Evolutionary conservation across 2,329 filamentous ascomycete genomes (phyloP), one percentile per base, ranked within the genome.

Genomic region (Monilinia fructigena): DNA sequence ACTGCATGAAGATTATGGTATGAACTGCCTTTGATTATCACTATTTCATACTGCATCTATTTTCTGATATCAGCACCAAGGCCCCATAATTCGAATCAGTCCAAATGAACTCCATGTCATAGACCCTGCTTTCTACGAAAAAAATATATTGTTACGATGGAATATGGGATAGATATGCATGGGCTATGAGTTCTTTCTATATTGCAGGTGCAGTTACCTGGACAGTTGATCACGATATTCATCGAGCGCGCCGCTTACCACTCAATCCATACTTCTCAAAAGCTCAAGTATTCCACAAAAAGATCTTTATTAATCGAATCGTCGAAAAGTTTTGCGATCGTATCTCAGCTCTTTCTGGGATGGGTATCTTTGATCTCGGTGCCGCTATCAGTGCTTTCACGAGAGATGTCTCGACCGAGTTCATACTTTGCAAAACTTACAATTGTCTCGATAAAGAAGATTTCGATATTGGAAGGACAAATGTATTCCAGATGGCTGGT

Each of bases 261-360:
- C 59, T 75, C 16, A 73, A 71, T 58, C 70, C 70, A 11, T 72
- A 75, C 23, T 76, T 77, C 64, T 77, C 75, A 10, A 70, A 74
- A 38, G 62, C 68, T 6, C 71, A 71, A 28, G 72, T 75, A 7
- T 23, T 26, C 7, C 26, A 23, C 47, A 65, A 48, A 38, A 54
- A 65, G 52, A 5, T 2, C 14, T 35, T 65, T 4, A 40, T 65
- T 12, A 54, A 14, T 23, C 28, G 8, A 8, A 55, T 31, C 8
- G 59, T 64, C 14, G 20, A 66, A 3, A 69, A 65, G 18, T 48
- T 69, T 23, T 65, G 66, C 18, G 31, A 56, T 31, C 62, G 63
- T 4, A 60, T 69, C 20, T 20, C 20, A 0, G 11, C 54, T 4
- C 45, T 58, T 53, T 28, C 31, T 31, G 28, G 18, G 18, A 48